Evolutionary conservation across 2,329 filamentous ascomycete genomes (phyloP).

Genomic region (Fusarium albosuccineum): DNA sequence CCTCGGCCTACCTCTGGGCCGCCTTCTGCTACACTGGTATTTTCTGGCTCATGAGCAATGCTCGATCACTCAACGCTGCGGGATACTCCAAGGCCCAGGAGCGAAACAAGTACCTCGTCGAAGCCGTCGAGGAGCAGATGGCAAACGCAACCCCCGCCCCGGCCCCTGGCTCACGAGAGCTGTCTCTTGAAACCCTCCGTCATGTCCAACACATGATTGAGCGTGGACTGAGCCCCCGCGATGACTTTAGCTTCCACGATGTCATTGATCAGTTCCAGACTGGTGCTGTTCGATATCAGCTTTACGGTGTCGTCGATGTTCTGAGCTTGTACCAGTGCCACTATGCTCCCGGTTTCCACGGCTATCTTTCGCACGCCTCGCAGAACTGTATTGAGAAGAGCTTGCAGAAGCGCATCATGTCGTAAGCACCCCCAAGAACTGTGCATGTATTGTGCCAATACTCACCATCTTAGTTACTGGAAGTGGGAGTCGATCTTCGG

Average conservation of each 20-base stretch:
- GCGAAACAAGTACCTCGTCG: constrained; percentile 25
- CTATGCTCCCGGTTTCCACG: constrained; percentile 41
- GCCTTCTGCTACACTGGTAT: constrained; percentile 21
- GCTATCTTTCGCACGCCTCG: constrained; percentile 34
- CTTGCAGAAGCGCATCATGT: constrained; percentile 33
- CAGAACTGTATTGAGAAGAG: constrained; percentile 41
- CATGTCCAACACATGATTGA: constrained; percentile 36
- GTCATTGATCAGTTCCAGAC: constrained; percentile 46
- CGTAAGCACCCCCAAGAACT: background rate
- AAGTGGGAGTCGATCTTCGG: constrained; percentile 42
- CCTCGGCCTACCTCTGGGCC: constrained; percentile 11
- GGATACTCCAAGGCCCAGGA: constrained; percentile 28
- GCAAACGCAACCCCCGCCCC: constrained; percentile 11
- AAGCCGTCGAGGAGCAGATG: constrained; percentile 19
- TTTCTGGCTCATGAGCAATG: constrained; percentile 28
- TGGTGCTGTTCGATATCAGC: constrained; percentile 41
- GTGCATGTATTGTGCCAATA: background rate
- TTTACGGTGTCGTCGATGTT: constrained; percentile 37
- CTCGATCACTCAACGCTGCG: constrained; percentile 18
- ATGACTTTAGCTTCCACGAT: constrained; percentile 39
- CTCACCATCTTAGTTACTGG: constrained; percentile 30
- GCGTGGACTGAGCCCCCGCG: constrained; percentile 24
- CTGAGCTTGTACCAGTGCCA: constrained; percentile 35
- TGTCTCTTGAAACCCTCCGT: constrained; percentile 18
- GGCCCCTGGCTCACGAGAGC: constrained; percentile 10